Evolutionary conservation across 1,139 yeast genomes (phyloP).

Genomic region (Geotrichum aggregatum): DNA sequence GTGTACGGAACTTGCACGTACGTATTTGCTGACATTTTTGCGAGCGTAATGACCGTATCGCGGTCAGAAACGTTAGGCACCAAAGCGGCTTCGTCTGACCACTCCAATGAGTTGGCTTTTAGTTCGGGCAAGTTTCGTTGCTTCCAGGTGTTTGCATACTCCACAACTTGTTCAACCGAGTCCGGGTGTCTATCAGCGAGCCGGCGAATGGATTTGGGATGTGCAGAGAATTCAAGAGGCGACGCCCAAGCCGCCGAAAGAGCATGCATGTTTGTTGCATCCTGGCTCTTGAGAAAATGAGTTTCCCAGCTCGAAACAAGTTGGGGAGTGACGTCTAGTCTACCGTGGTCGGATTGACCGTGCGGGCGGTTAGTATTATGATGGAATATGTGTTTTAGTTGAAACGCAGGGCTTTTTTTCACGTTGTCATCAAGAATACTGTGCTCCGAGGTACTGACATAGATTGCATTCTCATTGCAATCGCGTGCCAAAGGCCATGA

Average conservation of each 20-base stretch:
- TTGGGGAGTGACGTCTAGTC: slow-evolving; percentile 10
- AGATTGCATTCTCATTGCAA: too few relatives aligned
- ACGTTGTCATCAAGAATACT: too few relatives aligned
- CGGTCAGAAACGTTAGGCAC: slow-evolving; percentile 75
- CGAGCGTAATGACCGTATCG: slow-evolving; percentile 68
- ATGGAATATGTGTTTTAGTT: slow-evolving; percentile 16
- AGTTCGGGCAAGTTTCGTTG: slow-evolving; percentile 21
- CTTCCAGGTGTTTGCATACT: slow-evolving; percentile 46
- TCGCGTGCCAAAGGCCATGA: too few relatives aligned
- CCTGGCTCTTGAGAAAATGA: background rate
- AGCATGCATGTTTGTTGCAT: background rate
- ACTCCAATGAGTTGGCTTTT: slow-evolving; percentile 29
- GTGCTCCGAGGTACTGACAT: too few relatives aligned
- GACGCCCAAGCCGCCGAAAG: slow-evolving; percentile 9
- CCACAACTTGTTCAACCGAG: slow-evolving; percentile 59
- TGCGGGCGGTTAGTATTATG: slow-evolving; percentile 16
- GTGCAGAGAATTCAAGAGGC: background rate
- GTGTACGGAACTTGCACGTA: slow-evolving; percentile 72
- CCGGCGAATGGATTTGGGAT: slow-evolving; percentile 42
- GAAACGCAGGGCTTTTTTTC: slow-evolving; percentile 4
- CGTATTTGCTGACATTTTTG: slow-evolving; percentile 86
- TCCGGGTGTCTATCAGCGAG: slow-evolving; percentile 58
- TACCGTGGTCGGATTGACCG: slow-evolving; percentile 7
- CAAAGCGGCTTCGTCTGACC: slow-evolving; percentile 37
- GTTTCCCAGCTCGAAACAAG: background rate